Evolutionary conservation across 2,329 filamentous ascomycete species (phyloP), one percentile per base, ranked within the genome.

Genomic region (Fusarium sp.): DNA sequence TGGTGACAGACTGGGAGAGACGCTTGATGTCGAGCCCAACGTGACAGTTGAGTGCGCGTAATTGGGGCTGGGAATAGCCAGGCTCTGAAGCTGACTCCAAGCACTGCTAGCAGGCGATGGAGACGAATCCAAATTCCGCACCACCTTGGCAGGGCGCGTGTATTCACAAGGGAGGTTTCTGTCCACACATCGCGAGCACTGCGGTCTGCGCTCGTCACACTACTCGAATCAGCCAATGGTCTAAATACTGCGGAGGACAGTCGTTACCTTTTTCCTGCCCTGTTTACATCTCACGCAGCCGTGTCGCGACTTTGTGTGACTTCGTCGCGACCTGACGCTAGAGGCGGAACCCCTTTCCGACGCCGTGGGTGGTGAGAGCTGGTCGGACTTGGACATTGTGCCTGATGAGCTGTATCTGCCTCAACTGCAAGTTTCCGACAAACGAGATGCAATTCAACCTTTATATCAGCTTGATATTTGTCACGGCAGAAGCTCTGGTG

Each of bases 271-370:
- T 8, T 77, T 78, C 43, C 76, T 67, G 10, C 74, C 62, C 14
- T 78, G 68, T 10, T 78, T 78, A 15, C 76, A 78, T 8, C 76
- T 56, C 3, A 72, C 2, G n/a, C 76, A 78, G 20, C 76, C 76
- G 20, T 75, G 66, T 17, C 76, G 68, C 2, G 76, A 78, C n/a
- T 78, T 78, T 9, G 68, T 76, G 15, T 78, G 75, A 1, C 76
- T 43, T 65, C 73, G 66, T 66, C 76, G 52, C 4, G 73, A 72
- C 54, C 68, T 63, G 4, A 65, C 37, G 17, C 45, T 27, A n/a
- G 67, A 35, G 2, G 12, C 20, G 2, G 52, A 57, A 14, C 32
- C 52, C 47, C 47, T 52, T 33, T 57, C 52, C 12, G 52, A 35
- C 7, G 52, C 32, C 2, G 52, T 25, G n/a, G 15, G 20, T 10